A percentile compares a stretch with the other conserved stretches of the same genome.
These are phyloP conservation scores for Baudoinia panamericana DNA, from an alignment of 495 filamentous ascomycete species.

Conservation along the genomic window DNA sequence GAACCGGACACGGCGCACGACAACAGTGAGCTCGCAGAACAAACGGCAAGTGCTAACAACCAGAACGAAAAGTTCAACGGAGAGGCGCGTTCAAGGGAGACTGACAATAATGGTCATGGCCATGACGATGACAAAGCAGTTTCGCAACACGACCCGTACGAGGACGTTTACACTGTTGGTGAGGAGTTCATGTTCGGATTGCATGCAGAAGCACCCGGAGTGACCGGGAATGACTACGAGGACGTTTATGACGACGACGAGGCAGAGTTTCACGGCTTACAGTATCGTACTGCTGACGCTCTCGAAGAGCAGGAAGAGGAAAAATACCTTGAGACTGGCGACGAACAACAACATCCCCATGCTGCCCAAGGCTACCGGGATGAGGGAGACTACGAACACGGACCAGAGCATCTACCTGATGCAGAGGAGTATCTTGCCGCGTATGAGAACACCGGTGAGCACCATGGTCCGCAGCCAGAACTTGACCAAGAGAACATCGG, in stretches of 20 bases:
- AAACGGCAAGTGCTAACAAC: no score
- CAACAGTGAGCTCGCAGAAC: no score
- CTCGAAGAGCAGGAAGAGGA: slow-evolving; percentile 7
- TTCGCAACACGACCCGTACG: no score
- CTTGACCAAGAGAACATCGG: slow-evolving; percentile 14
- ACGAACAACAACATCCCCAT: slow-evolving; percentile 6
- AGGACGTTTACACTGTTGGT: neutral
- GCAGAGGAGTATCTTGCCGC: neutral
- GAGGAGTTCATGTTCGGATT: neutral
- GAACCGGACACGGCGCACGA: no score
- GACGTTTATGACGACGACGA: slow-evolving; percentile 5
- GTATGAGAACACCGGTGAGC: neutral
- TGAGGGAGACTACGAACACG: slow-evolving; percentile 9
- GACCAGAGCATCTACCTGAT: slow-evolving; percentile 5
- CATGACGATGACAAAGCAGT: no score
- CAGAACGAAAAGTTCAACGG: no score
- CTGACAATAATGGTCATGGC: no score
- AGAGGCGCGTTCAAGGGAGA: no score
- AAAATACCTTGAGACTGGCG: neutral
- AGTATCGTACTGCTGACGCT: slow-evolving; percentile 7
- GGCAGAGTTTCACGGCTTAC: slow-evolving; percentile 5
- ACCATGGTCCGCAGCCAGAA: neutral
- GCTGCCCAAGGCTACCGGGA: neutral
- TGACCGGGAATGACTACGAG: neutral
- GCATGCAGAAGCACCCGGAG: neutral